phyloP scores from a whole-genome alignment of 306 rosid genomes.

The Geum urbanum region DNA sequence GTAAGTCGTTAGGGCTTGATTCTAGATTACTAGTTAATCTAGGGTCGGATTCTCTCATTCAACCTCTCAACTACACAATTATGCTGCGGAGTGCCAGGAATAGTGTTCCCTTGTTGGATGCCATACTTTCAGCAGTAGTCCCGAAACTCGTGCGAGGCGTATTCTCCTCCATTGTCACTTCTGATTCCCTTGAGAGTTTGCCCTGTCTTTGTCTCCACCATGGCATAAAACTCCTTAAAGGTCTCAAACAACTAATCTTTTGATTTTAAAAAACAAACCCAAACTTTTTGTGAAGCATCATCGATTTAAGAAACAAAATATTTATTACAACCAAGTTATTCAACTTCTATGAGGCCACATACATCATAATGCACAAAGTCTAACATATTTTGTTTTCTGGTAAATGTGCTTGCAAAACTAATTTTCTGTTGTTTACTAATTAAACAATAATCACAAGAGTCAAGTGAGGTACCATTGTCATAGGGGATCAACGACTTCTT shows the following conservation, averaged over 20 bases:
- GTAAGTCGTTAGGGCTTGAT: too few species aligned
- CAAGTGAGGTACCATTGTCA: too few species aligned
- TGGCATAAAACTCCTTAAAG: conserved; percentile 7
- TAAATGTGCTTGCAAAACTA: background rate
- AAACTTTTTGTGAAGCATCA: conserved; percentile 1
- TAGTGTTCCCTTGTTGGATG: too few species aligned
- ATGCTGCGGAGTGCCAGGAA: background rate
- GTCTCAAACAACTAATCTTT: background rate
- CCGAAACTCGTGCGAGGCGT: too few species aligned
- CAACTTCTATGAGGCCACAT: too few species aligned
- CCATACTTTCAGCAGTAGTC: too few species aligned
- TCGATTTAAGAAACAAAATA: conserved; percentile 19
- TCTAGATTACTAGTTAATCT: too few species aligned
- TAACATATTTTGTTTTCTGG: background rate
- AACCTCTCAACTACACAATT: too few species aligned
- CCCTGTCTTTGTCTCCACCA: conserved; percentile 1
- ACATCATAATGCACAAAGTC: background rate
- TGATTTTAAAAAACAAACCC: background rate
- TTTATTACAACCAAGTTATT: too few species aligned
- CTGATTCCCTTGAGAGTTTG: background rate
- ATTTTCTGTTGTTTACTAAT: background rate
- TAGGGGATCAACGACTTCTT: background rate
- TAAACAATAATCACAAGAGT: too few species aligned
- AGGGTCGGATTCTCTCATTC: too few species aligned
- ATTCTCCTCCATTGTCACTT: background rate